Evolutionary conservation across 2,329 filamentous ascomycete species (phyloP).

Genomic region (Neofusicoccum umdonicola): DNA sequence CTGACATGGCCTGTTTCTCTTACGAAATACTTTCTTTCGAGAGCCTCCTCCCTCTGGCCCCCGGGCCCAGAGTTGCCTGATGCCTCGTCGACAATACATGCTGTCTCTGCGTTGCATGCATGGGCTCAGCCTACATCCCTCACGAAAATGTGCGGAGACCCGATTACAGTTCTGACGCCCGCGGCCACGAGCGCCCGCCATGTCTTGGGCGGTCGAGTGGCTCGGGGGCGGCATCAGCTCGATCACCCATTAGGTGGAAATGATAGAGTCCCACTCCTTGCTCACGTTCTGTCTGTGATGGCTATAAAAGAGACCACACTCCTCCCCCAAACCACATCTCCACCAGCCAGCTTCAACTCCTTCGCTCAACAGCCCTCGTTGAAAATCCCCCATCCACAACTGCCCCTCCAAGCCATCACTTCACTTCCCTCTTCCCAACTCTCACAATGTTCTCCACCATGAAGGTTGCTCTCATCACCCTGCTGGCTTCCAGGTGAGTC

Average conservation of each 20-base stretch:
- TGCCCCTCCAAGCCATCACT: constrained; percentile 15
- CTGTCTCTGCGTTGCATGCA: constrained; percentile 11
- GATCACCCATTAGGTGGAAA: background rate
- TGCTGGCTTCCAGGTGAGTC: constrained; percentile 12
- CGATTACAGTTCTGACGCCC: constrained; percentile 15
- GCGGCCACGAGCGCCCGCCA: constrained; percentile 6
- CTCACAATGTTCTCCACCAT: constrained; percentile 14
- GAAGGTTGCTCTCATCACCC: constrained; percentile 13
- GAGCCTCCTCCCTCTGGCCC: background rate
- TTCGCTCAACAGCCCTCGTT: constrained; percentile 16
- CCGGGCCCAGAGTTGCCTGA: background rate
- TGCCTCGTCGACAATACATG: constrained; percentile 2
- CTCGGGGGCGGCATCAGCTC: background rate
- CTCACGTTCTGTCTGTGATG: background rate
- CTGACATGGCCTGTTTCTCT: constrained; percentile 3
- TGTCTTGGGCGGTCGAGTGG: background rate
- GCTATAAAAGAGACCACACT: constrained; percentile 19
- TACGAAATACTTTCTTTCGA: background rate
- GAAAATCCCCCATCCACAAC: constrained; percentile 20
- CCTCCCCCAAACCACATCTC: constrained; percentile 17
- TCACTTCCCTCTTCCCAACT: constrained; percentile 13
- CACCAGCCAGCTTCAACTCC: constrained; percentile 17
- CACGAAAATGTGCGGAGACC: constrained; percentile 18
- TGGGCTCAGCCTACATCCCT: background rate
- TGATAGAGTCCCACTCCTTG: background rate